Base-by-base conservation (phyloP, 2,329 filamentous ascomycete species). In the Pseudocercospora fuligena region DNA sequence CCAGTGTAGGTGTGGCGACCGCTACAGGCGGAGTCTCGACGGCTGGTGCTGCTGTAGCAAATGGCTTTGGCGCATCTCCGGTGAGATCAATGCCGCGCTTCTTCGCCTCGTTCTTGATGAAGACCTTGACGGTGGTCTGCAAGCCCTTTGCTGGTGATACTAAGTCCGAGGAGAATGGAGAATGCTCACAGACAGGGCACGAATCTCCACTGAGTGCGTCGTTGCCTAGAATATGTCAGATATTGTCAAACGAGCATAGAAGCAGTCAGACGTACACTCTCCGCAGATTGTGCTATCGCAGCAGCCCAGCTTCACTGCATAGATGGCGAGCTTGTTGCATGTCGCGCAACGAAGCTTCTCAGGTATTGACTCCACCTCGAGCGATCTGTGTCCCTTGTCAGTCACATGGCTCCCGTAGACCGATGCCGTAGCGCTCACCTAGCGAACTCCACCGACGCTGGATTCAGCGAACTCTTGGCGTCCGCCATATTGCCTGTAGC, bases 241-340 rank as follows among this genome's bases (percentile, higher is more conserved):
- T 40, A 47, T 46, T 47, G 46, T 72, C 47, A 73, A 25, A 11
- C 21, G 21, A 27, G 51, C 25, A 33, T 36, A 14, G 49, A 19
- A 36, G 36, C 27, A 53, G 33, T 21, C 51, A 33, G 33, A 80
- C 90, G 76, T 83, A 97, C 95, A 99, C 71, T 84, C 86, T 76
- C 94, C 91, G 84, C 95, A 98, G 66, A 98, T 97, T 47, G 92
- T 90, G 77, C 97, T 94, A 76, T 97, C 95, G 80, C 95, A 99
- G 81, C 95, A 99, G 1, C 94, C 92, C 29, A 97, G 85, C 70
- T 94, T 92, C 78, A 93, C 97, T 8, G 94, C 92, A 78, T 97
- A 96, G 70, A 97, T 84, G 31, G 93, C 94, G 66, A 98, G 85
- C 79, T 92, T 93, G 82, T 91, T 95, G 82, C 95, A 99, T 73